Evolutionary conservation across 495 filamentous ascomycete species (phyloP).

Genomic region (Neurospora sp.): DNA sequence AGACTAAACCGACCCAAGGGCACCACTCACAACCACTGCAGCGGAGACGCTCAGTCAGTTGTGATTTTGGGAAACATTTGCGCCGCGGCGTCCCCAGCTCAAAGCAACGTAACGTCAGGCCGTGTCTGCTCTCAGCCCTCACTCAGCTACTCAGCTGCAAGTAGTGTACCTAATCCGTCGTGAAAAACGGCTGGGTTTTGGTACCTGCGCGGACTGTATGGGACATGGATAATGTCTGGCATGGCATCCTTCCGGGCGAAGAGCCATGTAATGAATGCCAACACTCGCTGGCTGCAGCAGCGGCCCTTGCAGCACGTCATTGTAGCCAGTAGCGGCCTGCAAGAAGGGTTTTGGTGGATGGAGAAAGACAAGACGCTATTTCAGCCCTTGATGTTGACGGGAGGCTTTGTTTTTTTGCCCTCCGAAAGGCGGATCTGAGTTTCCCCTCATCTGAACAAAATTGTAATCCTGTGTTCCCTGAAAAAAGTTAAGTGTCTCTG

Average conservation of each 20-base stretch:
- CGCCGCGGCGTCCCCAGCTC: background rate
- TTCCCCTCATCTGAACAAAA: background rate
- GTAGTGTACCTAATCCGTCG: background rate
- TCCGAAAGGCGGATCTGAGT: background rate
- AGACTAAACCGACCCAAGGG: background rate
- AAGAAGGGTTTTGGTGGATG: background rate
- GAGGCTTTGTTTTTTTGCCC: background rate
- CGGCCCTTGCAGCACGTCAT: background rate
- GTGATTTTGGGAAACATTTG: background rate
- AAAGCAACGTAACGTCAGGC: background rate
- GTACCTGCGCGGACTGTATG: background rate
- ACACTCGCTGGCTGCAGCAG: background rate
- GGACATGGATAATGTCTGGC: background rate
- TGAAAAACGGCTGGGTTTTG: background rate
- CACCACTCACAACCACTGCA: conserved; percentile 2
- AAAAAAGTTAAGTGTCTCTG: background rate
- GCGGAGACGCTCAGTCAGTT: background rate
- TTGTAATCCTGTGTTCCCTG: background rate
- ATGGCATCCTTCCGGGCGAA: background rate
- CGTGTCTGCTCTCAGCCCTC: background rate
- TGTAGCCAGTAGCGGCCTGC: background rate
- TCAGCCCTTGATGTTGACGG: background rate
- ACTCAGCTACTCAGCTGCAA: background rate
- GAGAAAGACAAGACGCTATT: background rate
- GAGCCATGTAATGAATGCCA: background rate